A percentile compares a stretch with the other conserved stretches of the same genome.
phyloP scores from a whole-genome alignment of 1,284 basidiomycete genomes.

The Rhizoctonia solani region DNA sequence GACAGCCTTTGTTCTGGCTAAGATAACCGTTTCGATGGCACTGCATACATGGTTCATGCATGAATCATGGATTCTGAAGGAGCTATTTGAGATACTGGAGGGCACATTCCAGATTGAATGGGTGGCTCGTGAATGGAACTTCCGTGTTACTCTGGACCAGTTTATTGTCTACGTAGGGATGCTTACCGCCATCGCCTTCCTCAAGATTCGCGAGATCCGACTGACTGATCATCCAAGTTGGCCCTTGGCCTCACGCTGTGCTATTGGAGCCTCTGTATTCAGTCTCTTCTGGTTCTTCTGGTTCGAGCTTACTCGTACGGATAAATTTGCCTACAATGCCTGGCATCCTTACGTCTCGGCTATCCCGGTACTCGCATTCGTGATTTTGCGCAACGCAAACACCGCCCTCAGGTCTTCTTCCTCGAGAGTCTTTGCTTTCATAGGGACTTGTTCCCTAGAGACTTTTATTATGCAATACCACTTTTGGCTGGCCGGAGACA shows the following conservation, averaged over 20 bases:
- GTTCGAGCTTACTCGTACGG: conserved; percentile 75
- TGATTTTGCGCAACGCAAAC: conserved; percentile 75
- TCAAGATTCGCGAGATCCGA: conserved; percentile 74
- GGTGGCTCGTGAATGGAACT: conserved; percentile 84
- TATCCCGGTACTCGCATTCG: conserved; percentile 76
- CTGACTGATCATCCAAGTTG: conserved; percentile 72
- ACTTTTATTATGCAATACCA: conserved; percentile 90
- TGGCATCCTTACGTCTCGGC: conserved; percentile 86
- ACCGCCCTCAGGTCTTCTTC: conserved; percentile 68
- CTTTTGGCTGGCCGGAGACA: conserved; percentile 85
- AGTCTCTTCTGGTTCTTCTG: conserved; percentile 76
- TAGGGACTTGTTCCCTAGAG: conserved; percentile 82
- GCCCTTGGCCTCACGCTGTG: conserved; percentile 56
- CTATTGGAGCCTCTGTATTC: conserved; percentile 56
- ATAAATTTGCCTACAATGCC: conserved; percentile 81
- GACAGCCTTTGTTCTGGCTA: conserved; percentile 66
- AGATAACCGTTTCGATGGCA: conserved; percentile 67
- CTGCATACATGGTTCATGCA: conserved; percentile 69
- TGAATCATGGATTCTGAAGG: conserved; percentile 63
- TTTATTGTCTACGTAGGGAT: conserved; percentile 88
- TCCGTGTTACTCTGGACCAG: conserved; percentile 83
- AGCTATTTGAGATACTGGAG: conserved; percentile 65
- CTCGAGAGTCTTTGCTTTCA: conserved; percentile 73
- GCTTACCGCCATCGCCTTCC: conserved; percentile 71
- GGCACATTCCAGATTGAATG: conserved; percentile 73